Evolutionary conservation across 805 yeast species (phyloP).

Genomic region (Metschnikowia reukaufii): DNA sequence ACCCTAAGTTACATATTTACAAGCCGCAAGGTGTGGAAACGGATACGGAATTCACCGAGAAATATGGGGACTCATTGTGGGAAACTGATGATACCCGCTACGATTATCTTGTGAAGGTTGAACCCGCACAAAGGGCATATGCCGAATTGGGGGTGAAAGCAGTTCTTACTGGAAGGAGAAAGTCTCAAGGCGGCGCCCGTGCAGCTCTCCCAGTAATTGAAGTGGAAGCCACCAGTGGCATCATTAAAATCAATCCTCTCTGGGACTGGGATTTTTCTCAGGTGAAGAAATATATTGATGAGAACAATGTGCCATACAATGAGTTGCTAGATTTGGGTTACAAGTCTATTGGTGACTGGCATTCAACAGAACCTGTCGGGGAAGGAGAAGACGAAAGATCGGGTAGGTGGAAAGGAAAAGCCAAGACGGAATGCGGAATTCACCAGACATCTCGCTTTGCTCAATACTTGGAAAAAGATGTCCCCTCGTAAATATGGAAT

Average conservation of each 20-base stretch:
- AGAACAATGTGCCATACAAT: slow-evolving; percentile 79
- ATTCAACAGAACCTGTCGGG: slow-evolving; percentile 82
- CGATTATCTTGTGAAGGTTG: slow-evolving; percentile 87
- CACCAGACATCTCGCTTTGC: slow-evolving; percentile 79
- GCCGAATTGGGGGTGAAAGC: slow-evolving; percentile 70
- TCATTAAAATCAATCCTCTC: slow-evolving; percentile 86
- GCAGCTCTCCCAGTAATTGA: slow-evolving; percentile 72
- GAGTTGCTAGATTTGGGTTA: slow-evolving; percentile 82
- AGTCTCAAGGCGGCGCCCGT: slow-evolving; percentile 87
- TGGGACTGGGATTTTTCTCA: slow-evolving; percentile 77
- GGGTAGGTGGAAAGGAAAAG: slow-evolving; percentile 95
- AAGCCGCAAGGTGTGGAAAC: slow-evolving; percentile 58
- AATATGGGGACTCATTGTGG: slow-evolving; percentile 81
- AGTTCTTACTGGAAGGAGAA: slow-evolving; percentile 88
- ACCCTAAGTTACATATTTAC: slow-evolving; percentile 59
- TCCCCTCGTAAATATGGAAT: slow-evolving; percentile 7
- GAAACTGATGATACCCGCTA: slow-evolving; percentile 75
- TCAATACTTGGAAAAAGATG: slow-evolving; percentile 44
- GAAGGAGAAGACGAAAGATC: slow-evolving; percentile 95
- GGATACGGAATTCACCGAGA: slow-evolving; percentile 61
- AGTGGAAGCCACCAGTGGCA: slow-evolving; percentile 64
- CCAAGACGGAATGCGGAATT: slow-evolving; percentile 94
- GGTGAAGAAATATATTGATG: slow-evolving; percentile 68
- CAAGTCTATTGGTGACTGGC: slow-evolving; percentile 93
- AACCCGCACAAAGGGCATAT: slow-evolving; percentile 87